Evolutionary conservation across 768 basidiomycete species (phyloP).

Genomic region (Cyclocybe aegerita): DNA sequence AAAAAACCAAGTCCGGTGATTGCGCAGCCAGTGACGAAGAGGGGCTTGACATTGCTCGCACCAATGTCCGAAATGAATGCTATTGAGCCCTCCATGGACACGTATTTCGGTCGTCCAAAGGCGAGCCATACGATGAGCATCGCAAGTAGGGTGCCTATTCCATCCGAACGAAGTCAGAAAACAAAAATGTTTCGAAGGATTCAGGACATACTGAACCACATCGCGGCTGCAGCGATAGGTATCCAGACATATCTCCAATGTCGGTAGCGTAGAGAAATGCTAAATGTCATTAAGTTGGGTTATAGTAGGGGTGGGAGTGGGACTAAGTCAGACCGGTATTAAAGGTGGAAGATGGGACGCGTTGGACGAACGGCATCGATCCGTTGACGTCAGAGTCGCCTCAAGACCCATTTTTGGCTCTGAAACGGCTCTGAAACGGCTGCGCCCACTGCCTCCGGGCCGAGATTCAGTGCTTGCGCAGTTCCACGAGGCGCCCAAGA

Average conservation of each 20-base stretch:
- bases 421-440: no score
- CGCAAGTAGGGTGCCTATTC: constrained; percentile 54
- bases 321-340: not conserved
- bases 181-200: no score
- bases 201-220: constrained; percentile 60
- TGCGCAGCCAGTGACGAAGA: constrained; percentile 66
- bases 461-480: no score
- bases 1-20: constrained; percentile 66
- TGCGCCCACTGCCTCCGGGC: no score
- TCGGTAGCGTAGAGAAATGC: constrained; percentile 27
- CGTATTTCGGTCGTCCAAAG: constrained; percentile 59
- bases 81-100: constrained; percentile 52
- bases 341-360: not conserved
- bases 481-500: no score
- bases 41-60: constrained; percentile 71
- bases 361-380: no score
- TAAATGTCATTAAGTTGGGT: constrained; percentile 14
- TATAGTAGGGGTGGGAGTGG: not conserved
- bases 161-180: no score
- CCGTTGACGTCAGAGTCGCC: not conserved
- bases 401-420: not conserved
- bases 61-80: constrained; percentile 81
- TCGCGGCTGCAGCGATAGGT: constrained; percentile 54
- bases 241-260: constrained; percentile 69
- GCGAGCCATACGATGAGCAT: constrained; percentile 75